Percentiles rank a stretch among this genome's conserved stretches.
phyloP scores from a whole-genome alignment of 139 green algal genomes.

The Tetraselmis chui region DNA sequence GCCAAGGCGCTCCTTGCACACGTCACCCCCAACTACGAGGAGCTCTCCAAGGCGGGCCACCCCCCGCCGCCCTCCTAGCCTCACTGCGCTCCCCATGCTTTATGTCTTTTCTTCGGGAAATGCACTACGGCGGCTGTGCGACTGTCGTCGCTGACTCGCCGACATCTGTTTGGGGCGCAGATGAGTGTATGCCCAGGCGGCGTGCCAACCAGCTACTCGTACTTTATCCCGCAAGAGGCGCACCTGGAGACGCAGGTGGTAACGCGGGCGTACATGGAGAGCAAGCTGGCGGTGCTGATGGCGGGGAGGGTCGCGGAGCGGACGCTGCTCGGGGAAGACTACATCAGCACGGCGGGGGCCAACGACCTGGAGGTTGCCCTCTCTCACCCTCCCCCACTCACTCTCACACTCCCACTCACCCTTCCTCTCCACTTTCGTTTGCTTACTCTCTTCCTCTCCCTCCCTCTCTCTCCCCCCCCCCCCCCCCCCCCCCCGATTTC shows the following conservation, averaged over 20 bases:
- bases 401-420: no score
- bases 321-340: conserved; percentile 69
- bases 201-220: conserved; percentile 54
- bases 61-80: conserved; percentile 11
- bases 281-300: conserved; percentile 50
- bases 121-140: no score
- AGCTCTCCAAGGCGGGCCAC: conserved; percentile 35
- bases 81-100: not conserved
- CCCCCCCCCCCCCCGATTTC: no score
- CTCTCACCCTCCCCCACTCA: not conserved
- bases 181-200: conserved; percentile 35
- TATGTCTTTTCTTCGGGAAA: no score
- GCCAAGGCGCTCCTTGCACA: conserved; percentile 68
- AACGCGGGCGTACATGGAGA: conserved; percentile 74
- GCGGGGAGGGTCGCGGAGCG: conserved; percentile 50
- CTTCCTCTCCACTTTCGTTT: no score
- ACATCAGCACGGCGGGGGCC: conserved; percentile 48
- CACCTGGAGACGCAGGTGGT: conserved; percentile 66
- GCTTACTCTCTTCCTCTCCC: no score
- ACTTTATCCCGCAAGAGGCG: conserved; percentile 79
- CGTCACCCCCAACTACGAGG: conserved; percentile 80
- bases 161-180: no score
- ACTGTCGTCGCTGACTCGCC: no score
- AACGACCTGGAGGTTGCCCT: conserved; percentile 26
- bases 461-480: no score